Evolutionary conservation across 495 filamentous ascomycete species (phyloP).

Genomic region (Annulohypoxylon nitens): DNA sequence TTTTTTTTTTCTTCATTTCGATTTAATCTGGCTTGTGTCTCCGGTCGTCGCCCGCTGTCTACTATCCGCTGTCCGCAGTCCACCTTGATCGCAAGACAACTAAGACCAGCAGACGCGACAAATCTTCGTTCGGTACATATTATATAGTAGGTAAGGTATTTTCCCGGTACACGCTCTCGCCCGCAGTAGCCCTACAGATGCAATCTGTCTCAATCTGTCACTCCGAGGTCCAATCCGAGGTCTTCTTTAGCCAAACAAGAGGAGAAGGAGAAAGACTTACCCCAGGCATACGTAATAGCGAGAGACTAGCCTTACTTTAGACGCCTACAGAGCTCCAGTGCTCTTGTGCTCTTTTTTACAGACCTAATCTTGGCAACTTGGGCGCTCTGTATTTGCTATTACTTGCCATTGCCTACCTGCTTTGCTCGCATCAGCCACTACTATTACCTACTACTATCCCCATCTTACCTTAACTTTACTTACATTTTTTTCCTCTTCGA

Average conservation of each 20-base stretch:
- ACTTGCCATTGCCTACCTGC: constrained; percentile 6
- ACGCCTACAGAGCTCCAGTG: constrained; percentile 19
- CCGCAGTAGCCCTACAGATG: constrained; percentile 30
- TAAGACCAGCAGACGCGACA: constrained; percentile 10
- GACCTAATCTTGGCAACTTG: constrained; percentile 16
- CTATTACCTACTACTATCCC: constrained; percentile 25
- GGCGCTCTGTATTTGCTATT: constrained; percentile 19
- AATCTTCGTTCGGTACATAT: constrained; percentile 4
- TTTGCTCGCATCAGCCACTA: constrained; percentile 41
- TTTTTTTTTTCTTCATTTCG: constrained; percentile 20
- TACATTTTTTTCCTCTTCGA: constrained; percentile 1
- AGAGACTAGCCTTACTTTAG: constrained; percentile 29
- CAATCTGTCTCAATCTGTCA: constrained; percentile 3
- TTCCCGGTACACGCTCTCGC: constrained; percentile 8
- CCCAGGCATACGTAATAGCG: constrained; percentile 37
- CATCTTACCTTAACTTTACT: constrained; percentile 30
- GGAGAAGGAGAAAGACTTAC: constrained; percentile 7
- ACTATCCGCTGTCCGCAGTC: no score
- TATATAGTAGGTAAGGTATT: constrained; percentile 18
- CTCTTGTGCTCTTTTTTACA: not conserved
- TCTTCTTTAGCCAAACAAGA: constrained; percentile 5
- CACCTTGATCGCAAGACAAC: constrained; percentile 19
- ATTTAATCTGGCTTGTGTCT: constrained; percentile 22
- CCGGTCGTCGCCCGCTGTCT: constrained; percentile 4
- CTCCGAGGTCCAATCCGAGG: constrained; percentile 7